Evolutionary conservation across 768 basidiomycete genomes (phyloP), one percentile per base, ranked within the genome.

Genomic region (Hygrophoropsis aurantiaca): DNA sequence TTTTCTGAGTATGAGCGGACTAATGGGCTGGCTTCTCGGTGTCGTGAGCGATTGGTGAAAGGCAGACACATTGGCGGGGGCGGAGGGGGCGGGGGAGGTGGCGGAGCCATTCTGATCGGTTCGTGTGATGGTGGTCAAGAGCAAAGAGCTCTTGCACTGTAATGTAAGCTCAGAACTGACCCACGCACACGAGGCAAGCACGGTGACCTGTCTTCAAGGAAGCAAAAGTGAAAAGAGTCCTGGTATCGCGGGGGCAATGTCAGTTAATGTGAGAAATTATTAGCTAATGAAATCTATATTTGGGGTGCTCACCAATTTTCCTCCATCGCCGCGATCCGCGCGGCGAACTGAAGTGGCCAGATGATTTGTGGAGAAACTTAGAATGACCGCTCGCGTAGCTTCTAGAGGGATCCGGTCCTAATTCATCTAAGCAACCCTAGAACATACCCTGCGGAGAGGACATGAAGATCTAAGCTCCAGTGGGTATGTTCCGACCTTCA

Each of bases 21-120:
- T 54, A 68, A 61, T 0, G 66, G 64, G 38, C 59, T 66, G 2
- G 64, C 55, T 45, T 61, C 53, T 38, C 58, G 59, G 45, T 55
- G 55, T 24, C 46, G 66, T 2, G 64, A 5, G 20, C 44, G 61
- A 48, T 56, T 68, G 0, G 57, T 58, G 63, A 82, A 85, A 3
- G 82, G 83, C 24, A 84, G 74, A 53, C 82, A 85, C 49, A 82
- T 73, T 13, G 80, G 79, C 6, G 80, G 80, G 0, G 69, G 77
- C 0, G 79, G 78, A 1, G 80, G 80, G 11, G 77, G 79, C 0
- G 79, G 79, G 0, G 70, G 70, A 4, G 62, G 59, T 1, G 69
- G 71, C 23, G 78, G 77, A 41, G 77, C 57, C 76, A 77, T 78
- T 61, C 60, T 66, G 58, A 70, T 66, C 46, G 24, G 55, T 26